Percentiles rank a stretch among this genome's conserved stretches.
phyloP scores from a whole-genome alignment of 2,329 filamentous ascomycete genomes.

The Pezicula carpinea region DNA sequence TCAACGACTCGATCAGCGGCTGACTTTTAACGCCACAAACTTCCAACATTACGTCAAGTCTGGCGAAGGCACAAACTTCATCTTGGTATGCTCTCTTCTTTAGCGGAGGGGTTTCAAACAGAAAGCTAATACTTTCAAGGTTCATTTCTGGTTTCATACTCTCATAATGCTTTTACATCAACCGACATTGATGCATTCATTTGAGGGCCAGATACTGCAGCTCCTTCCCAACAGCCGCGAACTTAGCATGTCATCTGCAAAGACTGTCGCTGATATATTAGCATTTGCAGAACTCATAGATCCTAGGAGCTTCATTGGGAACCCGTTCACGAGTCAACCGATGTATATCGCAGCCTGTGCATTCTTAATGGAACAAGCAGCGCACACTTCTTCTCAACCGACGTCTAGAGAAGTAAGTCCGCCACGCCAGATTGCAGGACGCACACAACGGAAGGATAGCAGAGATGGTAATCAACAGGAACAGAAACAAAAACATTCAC shows the following conservation, averaged over 20 bases:
- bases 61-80: constrained; percentile 81
- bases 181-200: constrained; percentile 75
- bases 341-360: constrained; percentile 90
- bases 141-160: constrained; percentile 82
- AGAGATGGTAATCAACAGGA: constrained; percentile 22
- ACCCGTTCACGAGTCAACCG: constrained; percentile 84
- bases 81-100: constrained; percentile 71
- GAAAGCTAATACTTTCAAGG: constrained; percentile 73
- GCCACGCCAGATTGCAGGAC: constrained; percentile 8
- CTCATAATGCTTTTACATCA: constrained; percentile 82
- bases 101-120: constrained; percentile 71
- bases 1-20: constrained; percentile 66
- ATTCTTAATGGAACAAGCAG: constrained; percentile 77
- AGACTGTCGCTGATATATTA: constrained; percentile 85
- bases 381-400: constrained; percentile 61
- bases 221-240: constrained; percentile 78
- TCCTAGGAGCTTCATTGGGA: constrained; percentile 79
- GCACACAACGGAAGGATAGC: constrained; percentile 4
- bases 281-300: constrained; percentile 84
- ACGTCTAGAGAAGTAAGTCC: constrained; percentile 49
- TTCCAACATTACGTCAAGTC: constrained; percentile 80
- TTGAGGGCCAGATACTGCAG: constrained; percentile 64
- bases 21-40: constrained; percentile 82
- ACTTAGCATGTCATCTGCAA: constrained; percentile 51
- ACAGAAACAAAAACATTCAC: constrained; percentile 55